A percentile compares a stretch with the other conserved stretches of the same genome.
Conservation (phyloP, 306 rosid genomes). For the Elaeagnus macrophylla region DNA sequence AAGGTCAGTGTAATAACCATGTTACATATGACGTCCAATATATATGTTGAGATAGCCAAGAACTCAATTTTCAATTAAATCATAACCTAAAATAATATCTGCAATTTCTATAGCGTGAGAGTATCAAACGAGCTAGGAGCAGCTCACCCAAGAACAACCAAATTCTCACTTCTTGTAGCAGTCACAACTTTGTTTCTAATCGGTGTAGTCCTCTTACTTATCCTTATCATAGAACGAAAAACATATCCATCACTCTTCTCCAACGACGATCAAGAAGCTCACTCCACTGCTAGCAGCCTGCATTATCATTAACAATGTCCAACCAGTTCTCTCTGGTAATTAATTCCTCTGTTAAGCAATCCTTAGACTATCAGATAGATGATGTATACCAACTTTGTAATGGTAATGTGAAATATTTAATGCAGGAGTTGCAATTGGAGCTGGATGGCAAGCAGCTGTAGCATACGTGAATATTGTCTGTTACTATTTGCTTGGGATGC, state of each 20-base stretch:
- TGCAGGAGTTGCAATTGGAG: slow-evolving; percentile 80
- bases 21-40: no score
- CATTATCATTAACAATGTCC: slow-evolving; percentile 66
- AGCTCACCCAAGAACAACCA: slow-evolving; percentile 73
- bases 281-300: slow-evolving; percentile 60
- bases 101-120: slow-evolving; percentile 48
- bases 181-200: not conserved
- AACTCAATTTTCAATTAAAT: not conserved
- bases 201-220: not conserved
- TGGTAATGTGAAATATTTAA: no score
- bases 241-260: slow-evolving; percentile 54
- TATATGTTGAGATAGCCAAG: no score
- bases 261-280: slow-evolving; percentile 34
- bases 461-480: slow-evolving; percentile 66
- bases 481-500: slow-evolving; percentile 66
- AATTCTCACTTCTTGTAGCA: not conserved
- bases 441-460: slow-evolving; percentile 75
- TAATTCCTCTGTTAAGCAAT: no score
- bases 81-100: not conserved
- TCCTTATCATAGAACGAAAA: slow-evolving; percentile 4
- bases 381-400: no score
- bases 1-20: slow-evolving; percentile 27
- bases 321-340: slow-evolving; percentile 76
- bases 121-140: slow-evolving; percentile 92
- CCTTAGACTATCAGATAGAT: no score